Evolutionary conservation across 116 monocot species (phyloP).

Genomic region (Zostera marina): DNA sequence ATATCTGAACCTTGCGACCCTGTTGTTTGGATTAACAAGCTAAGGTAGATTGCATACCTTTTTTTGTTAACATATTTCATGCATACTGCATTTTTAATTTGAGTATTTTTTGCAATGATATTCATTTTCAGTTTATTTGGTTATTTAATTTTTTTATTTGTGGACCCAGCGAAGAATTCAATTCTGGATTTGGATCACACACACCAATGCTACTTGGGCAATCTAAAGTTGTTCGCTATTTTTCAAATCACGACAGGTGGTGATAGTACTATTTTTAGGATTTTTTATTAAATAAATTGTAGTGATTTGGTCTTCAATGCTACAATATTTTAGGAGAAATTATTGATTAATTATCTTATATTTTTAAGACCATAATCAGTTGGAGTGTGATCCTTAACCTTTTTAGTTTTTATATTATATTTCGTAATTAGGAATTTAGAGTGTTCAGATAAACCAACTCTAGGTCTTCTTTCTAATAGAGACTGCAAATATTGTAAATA

Average conservation of each 20-base stretch:
- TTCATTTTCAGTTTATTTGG: neutral
- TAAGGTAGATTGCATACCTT: conserved; percentile 28
- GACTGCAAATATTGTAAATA: too few species aligned
- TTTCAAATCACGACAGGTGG: conserved; percentile 62
- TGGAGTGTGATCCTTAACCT: too few species aligned
- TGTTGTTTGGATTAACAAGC: conserved; percentile 89
- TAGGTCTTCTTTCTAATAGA: too few species aligned
- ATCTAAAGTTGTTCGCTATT: conserved; percentile 89
- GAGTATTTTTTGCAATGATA: too few species aligned
- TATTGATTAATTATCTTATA: too few species aligned
- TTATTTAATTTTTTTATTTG: conserved; percentile 1
- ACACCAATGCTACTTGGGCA: conserved; percentile 90
- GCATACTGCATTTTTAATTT: neutral
- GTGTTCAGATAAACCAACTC: too few species aligned
- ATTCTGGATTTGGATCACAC: conserved; percentile 92
- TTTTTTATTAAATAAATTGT: neutral
- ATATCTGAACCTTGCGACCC: conserved; percentile 97
- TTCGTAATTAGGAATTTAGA: too few species aligned
- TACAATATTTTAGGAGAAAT: too few species aligned
- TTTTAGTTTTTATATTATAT: too few species aligned
- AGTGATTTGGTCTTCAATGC: too few species aligned
- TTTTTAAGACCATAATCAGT: too few species aligned
- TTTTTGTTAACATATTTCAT: neutral
- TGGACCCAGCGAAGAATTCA: conserved; percentile 62
- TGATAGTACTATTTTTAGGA: conserved; percentile 2